Evolutionary conservation across 2,329 filamentous ascomycete genomes (phyloP).

Genomic region (Trichoderma sp.): DNA sequence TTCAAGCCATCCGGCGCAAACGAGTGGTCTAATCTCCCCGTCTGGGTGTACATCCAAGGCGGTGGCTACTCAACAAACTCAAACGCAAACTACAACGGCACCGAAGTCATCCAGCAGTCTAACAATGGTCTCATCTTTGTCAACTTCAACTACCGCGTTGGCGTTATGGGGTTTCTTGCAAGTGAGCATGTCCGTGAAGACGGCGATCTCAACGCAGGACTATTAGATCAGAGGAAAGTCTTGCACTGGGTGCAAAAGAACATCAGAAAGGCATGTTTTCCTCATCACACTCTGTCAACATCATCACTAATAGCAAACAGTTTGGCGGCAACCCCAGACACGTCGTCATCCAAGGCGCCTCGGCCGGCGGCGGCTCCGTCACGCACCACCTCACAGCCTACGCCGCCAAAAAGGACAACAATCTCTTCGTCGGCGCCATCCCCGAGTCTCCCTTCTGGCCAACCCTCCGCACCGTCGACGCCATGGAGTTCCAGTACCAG

Average conservation of each 20-base stretch:
- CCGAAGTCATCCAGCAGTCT: conserved; percentile 50
- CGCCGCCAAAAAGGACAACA: conserved; percentile 47
- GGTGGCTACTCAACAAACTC: conserved; percentile 53
- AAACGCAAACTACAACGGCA: conserved; percentile 59
- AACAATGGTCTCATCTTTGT: conserved; percentile 56
- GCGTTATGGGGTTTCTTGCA: conserved; percentile 64
- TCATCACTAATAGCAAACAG: conserved; percentile 30
- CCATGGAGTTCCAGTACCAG: conserved; percentile 55
- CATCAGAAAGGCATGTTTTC: conserved; percentile 51
- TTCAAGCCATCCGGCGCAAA: conserved; percentile 48
- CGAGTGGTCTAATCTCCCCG: conserved; percentile 40
- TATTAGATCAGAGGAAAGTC: conserved; percentile 65
- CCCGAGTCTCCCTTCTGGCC: conserved; percentile 56
- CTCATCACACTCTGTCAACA: too few species aligned
- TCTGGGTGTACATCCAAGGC: conserved; percentile 50
- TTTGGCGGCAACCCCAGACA: conserved; percentile 63
- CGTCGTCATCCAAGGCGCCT: conserved; percentile 65
- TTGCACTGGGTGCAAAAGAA: conserved; percentile 65
- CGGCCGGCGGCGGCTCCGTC: conserved; percentile 63
- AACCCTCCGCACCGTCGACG: conserved; percentile 48
- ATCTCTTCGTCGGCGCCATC: conserved; percentile 52
- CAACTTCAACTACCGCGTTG: conserved; percentile 67
- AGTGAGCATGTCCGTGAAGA: conserved; percentile 57
- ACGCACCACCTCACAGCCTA: conserved; percentile 56
- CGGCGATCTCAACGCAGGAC: conserved; percentile 64